Base-by-base conservation (phyloP, 2,329 filamentous ascomycete species). In the Malbranchea zuffiana region DNA sequence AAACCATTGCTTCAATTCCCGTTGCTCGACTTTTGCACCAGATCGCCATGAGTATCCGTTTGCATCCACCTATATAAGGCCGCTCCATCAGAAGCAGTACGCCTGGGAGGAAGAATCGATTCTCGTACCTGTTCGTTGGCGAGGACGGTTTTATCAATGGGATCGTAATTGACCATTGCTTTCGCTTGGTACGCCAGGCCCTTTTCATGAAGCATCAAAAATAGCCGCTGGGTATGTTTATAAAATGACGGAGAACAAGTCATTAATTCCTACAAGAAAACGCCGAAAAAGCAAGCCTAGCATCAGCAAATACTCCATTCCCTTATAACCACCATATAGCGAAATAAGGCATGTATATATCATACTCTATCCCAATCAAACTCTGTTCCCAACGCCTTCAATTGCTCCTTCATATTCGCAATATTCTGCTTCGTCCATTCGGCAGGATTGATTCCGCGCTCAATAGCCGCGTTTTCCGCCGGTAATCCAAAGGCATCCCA, bases 401-500 rank as follows among this genome's bases (percentile, higher is more conserved):
- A 62, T 62, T 93, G 85, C 45, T 74, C 67, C 66, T 86, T 92
- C 86, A 94, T 93, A 50, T 74, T 78, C 25, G 67, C 67, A 49
- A 94, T 92, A 52, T 94, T 94, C 48, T 69, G 66, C 51, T 68
- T 71, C 0, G 86, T 94, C 86, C 86, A 94, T 5, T 67, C 67
- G 5, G 73, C 79, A 1, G 86, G 85, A 51, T 82, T 74, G 42
- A 88, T 70, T 8, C 83, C 82, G 44, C 80, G 68, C 60, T 92
- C 83, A 40, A 92, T 81, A 6, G 86, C 86, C 12, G 86, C 86
- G 62, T 94, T 94, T 59, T 94, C 86, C 28, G 86, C 86, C 7
- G 86, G 86, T 39, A 94, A 65, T 2, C 86, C 86, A 61, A 94
- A 93, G 4, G 84, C 82, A 66, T 94, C 86, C 85, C 86, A 94